Evolutionary conservation across 1,284 basidiomycete genomes (phyloP).

Genomic region (Moesziomyces sp.): DNA sequence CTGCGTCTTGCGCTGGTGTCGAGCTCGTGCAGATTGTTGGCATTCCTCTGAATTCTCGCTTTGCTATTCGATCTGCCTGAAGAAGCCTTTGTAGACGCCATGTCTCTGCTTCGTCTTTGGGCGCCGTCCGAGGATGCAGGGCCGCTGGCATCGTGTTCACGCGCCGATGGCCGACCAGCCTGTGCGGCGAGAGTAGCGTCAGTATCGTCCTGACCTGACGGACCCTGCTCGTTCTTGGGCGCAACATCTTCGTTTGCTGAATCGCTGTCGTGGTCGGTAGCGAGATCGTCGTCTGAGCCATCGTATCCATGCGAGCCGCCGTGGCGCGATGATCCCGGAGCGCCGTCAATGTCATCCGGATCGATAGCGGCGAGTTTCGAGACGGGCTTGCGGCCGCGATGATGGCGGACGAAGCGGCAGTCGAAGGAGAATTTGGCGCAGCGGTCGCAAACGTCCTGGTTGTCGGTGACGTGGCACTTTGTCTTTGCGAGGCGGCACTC

Average conservation of each 20-base stretch:
- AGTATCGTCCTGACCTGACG: slow-evolving; percentile 2
- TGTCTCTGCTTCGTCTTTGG: slow-evolving; percentile 21
- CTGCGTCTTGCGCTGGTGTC: slow-evolving; percentile 33
- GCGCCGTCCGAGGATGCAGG: slow-evolving; percentile 1
- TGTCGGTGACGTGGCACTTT: slow-evolving; percentile 38
- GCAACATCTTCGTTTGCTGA: slow-evolving; percentile 16
- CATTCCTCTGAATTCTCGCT: slow-evolving; percentile 16
- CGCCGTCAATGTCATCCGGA: slow-evolving; percentile 23
- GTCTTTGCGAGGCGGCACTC: slow-evolving; percentile 48
- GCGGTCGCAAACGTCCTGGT: slow-evolving; percentile 35
- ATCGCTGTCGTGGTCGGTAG: slow-evolving; percentile 23
- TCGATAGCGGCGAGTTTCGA: slow-evolving; percentile 40
- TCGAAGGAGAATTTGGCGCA: slow-evolving; percentile 46
- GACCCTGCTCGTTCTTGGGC: slow-evolving; percentile 2
- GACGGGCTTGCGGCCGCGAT: slow-evolving; percentile 41
- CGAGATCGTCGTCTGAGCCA: slow-evolving; percentile 26
- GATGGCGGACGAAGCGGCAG: slow-evolving; percentile 43
- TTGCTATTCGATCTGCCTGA: slow-evolving; percentile 30
- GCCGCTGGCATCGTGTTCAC: slow-evolving; percentile 4
- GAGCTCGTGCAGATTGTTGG: slow-evolving; percentile 35
- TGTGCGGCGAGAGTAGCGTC: background rate
- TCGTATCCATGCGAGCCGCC: background rate
- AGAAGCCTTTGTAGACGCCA: background rate
- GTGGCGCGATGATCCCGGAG: slow-evolving; percentile 4
- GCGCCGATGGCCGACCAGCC: background rate